Evolutionary conservation across 495 filamentous ascomycete genomes (phyloP).

Genomic region (Cercophora scortea): DNA sequence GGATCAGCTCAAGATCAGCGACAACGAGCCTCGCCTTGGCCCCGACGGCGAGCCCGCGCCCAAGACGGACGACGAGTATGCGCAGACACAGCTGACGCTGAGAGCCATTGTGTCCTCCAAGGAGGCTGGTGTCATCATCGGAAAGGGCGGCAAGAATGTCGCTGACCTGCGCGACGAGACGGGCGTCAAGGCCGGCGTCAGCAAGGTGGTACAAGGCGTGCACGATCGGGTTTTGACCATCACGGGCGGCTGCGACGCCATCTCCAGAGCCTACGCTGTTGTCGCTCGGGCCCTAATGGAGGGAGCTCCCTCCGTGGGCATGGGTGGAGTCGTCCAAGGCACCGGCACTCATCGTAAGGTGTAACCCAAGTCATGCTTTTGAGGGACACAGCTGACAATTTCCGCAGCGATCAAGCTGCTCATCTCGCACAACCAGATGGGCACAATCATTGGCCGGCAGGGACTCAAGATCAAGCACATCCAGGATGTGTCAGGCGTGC

Average conservation of each 20-base stretch:
- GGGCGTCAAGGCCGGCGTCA: conserved; percentile 93
- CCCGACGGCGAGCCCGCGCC: conserved; percentile 63
- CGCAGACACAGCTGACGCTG: conserved; percentile 79
- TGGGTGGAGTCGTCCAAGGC: conserved; percentile 77
- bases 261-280: conserved; percentile 85
- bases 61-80: conserved; percentile 94
- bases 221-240: conserved; percentile 96
- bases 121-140: conserved; percentile 97
- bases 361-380: background rate
- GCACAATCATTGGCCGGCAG: conserved; percentile 93
- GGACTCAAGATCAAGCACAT: conserved; percentile 99
- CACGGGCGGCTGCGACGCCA: conserved; percentile 75
- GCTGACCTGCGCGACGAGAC: conserved; percentile 95
- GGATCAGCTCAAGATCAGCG: conserved; percentile 38
- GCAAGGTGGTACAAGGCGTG: conserved; percentile 95
- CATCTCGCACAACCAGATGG: conserved; percentile 99
- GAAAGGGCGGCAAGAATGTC: conserved; percentile 97
- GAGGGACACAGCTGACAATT: conserved; percentile 13
- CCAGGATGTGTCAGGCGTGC: conserved; percentile 91
- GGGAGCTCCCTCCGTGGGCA: conserved; percentile 87
- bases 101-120: conserved; percentile 97
- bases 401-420: conserved; percentile 81
- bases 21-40: conserved; percentile 50
- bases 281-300: conserved; percentile 87
- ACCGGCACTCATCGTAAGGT: conserved; percentile 89